Base-by-base conservation (phyloP, 306 rosid species). In the Vigna hirtella region DNA sequence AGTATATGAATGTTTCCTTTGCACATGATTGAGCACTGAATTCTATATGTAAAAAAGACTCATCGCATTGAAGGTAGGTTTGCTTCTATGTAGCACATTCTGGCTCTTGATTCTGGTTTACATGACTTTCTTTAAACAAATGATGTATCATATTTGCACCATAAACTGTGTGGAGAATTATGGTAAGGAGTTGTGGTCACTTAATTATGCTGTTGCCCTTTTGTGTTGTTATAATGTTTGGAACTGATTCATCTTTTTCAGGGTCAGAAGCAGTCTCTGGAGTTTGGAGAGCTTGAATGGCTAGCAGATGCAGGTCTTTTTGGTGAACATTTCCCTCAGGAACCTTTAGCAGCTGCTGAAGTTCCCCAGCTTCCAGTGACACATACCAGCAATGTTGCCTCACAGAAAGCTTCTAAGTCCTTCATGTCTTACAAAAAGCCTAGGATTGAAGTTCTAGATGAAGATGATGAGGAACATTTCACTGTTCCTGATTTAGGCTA, bases 201-300 rank as follows among this genome's bases (percentile, higher is more conserved):
- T 30, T 68, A 74, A 53, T 24, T 71, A 43, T 48, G 38, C n/a
- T 32, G 24, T 36, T 18, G 34, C 40, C 69, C 20, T 10, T 48
- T 1, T 50, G 52, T 26, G 28, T 50, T 47, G 7, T 47, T 57
- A 73, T 9, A 16, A 47, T 50, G 22, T 30, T 30, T 15, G 62
- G 67, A 58, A 48, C 4, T 45, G 30, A 28, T 15, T 69, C 7
- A 28, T 47, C 11, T 7, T 26, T 34, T 57, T n/a, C 40, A 1
- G 24, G 80, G 36, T 80, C 91, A 93, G 96, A 95, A 93, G 78
- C 96, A 87, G 79, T 43, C 91, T 4, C 82, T 90, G 18, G 99
- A 90, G 72, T 91, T 93, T 40, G 98, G 97, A 80, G 99, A 93
- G 76, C 88, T 95, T 9, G 98, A 93, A 24, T 95, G 99, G 99